These are phyloP conservation scores for Rhipidocladum racemiflorum DNA, from an alignment of 176 grass and related monocot species.

Conservation along the genomic window DNA sequence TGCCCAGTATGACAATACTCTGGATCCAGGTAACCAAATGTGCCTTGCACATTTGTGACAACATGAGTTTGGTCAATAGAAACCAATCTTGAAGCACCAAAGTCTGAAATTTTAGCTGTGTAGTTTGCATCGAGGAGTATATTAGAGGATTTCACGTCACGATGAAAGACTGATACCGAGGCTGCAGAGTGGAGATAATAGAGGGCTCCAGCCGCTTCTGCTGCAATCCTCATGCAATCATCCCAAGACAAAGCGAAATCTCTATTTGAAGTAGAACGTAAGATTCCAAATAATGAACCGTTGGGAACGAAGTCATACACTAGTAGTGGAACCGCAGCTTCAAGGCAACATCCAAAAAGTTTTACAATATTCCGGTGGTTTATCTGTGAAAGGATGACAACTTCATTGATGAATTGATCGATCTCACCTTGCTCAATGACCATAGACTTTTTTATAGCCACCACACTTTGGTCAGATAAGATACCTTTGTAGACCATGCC, in stretches of 20 bases:
- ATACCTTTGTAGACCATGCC: background rate
- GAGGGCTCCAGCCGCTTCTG: background rate
- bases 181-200: slow-evolving; percentile 10
- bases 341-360: slow-evolving; percentile 10
- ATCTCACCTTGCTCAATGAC: background rate
- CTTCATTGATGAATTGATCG: background rate
- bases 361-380: background rate
- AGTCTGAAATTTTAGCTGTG: slow-evolving; percentile 33
- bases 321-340: background rate
- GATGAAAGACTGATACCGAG: slow-evolving; percentile 14
- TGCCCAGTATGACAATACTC: slow-evolving; percentile 10
- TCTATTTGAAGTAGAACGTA: background rate
- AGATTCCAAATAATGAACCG: slow-evolving; percentile 10
- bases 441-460: background rate
- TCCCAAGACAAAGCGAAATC: background rate
- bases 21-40: slow-evolving; percentile 32
- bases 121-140: background rate
- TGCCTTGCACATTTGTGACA: slow-evolving; percentile 19
- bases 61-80: slow-evolving; percentile 26
- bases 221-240: background rate
- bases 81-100: slow-evolving; percentile 30
- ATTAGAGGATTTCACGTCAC: slow-evolving; percentile 29
- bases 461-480: background rate
- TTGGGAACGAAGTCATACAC: slow-evolving; percentile 28
- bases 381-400: background rate